phyloP scores from a whole-genome alignment of 1,139 yeast species.

The Wickerhamomyces sp. region DNA sequence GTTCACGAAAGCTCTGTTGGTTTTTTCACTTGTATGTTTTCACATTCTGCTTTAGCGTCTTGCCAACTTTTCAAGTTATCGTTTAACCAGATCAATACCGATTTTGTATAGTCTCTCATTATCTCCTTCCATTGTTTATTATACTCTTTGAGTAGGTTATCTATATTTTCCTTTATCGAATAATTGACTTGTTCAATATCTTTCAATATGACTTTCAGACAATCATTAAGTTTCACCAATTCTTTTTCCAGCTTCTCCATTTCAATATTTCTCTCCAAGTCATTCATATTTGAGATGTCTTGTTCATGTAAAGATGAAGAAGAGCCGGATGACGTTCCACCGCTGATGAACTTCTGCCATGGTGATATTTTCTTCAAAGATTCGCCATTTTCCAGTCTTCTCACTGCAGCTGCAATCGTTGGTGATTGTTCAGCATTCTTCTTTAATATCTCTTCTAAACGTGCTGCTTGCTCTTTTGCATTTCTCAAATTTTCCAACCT shows the following conservation, averaged over 20 bases:
- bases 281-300: slow-evolving; percentile 32
- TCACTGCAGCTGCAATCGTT: slow-evolving; percentile 28
- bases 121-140: slow-evolving; percentile 26
- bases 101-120: slow-evolving; percentile 28
- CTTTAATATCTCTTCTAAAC: slow-evolving; percentile 26
- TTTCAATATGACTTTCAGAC: slow-evolving; percentile 26
- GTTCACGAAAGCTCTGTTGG: background rate
- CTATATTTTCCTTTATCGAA: slow-evolving; percentile 24
- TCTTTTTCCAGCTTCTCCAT: slow-evolving; percentile 26
- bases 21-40: slow-evolving; percentile 9
- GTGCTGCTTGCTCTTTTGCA: slow-evolving; percentile 27
- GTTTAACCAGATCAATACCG: slow-evolving; percentile 18
- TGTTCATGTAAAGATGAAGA: slow-evolving; percentile 13
- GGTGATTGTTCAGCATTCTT: slow-evolving; percentile 26
- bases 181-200: slow-evolving; percentile 29
- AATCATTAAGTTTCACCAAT: slow-evolving; percentile 27
- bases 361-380: slow-evolving; percentile 17
- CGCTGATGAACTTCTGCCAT: slow-evolving; percentile 17
- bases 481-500: slow-evolving; percentile 24
- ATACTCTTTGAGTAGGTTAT: slow-evolving; percentile 25
- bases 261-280: slow-evolving; percentile 29
- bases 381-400: slow-evolving; percentile 23
- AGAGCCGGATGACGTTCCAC: slow-evolving; percentile 15
- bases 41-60: slow-evolving; percentile 25
- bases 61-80: slow-evolving; percentile 33